Evolutionary conservation across 768 basidiomycete genomes (phyloP).

Genomic region (Hypholoma fasciculare): DNA sequence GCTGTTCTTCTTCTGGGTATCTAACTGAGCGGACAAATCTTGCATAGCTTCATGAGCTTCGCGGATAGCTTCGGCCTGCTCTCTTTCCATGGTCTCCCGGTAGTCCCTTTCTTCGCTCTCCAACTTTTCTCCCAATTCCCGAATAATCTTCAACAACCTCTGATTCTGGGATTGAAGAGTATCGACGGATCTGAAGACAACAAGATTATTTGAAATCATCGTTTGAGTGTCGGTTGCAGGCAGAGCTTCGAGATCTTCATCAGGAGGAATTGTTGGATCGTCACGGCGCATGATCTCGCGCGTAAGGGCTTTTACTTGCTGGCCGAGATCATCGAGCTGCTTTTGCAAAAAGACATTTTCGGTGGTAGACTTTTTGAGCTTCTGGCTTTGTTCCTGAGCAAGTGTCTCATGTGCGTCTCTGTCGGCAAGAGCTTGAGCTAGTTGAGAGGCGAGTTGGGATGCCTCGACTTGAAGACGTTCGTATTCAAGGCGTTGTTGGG

Average conservation of each 20-base stretch:
- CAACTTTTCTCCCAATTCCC: constrained; percentile 82
- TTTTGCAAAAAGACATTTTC: constrained; percentile 72
- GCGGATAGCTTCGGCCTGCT: constrained; percentile 76
- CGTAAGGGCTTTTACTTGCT: constrained; percentile 79
- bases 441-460: constrained; percentile 75
- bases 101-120: constrained; percentile 84
- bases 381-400: constrained; percentile 63
- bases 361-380: constrained; percentile 51
- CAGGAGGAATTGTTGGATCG: constrained; percentile 78
- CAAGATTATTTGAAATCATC: constrained; percentile 87
- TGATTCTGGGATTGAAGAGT: constrained; percentile 91
- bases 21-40: constrained; percentile 74
- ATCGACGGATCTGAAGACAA: constrained; percentile 80
- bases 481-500: constrained; percentile 89
- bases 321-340: constrained; percentile 80
- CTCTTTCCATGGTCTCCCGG: constrained; percentile 64
- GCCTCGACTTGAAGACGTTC: constrained; percentile 81
- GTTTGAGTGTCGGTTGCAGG: constrained; percentile 62
- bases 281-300: constrained; percentile 81
- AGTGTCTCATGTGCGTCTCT: constrained; percentile 63
- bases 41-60: constrained; percentile 90
- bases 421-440: constrained; percentile 71
- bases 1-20: constrained; percentile 70
- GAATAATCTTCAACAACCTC: constrained; percentile 78
- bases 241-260: constrained; percentile 55